These are phyloP conservation scores for Venturia aucupariae DNA, from an alignment of 2,329 filamentous ascomycete species.

Conservation along the genomic window DNA sequence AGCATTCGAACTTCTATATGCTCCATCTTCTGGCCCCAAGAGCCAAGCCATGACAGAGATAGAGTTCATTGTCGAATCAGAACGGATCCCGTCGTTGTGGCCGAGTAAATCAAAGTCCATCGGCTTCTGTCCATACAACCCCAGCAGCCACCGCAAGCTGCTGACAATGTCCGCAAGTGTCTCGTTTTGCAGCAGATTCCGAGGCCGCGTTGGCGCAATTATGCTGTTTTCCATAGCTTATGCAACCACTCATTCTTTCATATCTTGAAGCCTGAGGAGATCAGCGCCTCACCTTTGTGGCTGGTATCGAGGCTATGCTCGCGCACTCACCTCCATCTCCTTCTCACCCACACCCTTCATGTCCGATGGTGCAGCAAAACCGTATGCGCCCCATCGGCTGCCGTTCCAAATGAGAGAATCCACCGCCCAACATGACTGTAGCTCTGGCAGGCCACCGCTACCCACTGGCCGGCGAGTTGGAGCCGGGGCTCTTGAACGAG, in stretches of 20 bases:
- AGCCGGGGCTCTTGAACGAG: not conserved
- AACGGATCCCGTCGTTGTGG: not conserved
- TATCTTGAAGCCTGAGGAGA: not conserved
- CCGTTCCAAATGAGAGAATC: not conserved
- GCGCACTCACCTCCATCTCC: not conserved
- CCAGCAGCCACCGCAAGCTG: not conserved
- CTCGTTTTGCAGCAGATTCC: not conserved
- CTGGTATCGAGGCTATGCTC: constrained; percentile 5
- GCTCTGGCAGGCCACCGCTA: not conserved
- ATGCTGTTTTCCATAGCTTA: not conserved
- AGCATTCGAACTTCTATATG: not conserved
- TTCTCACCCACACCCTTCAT: not conserved
- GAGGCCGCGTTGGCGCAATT: not conserved
- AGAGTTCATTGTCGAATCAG: not conserved
- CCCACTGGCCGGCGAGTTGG: not conserved
- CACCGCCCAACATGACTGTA: constrained; percentile 3
- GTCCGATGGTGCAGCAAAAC: not conserved
- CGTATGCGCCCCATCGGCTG: not conserved
- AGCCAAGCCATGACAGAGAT: constrained; percentile 3
- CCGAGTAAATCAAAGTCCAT: not conserved
- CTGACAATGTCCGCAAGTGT: not conserved
- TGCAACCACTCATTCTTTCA: not conserved
- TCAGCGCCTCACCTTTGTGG: constrained; percentile 1
- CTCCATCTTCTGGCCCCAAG: not conserved
- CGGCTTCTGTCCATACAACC: constrained; percentile 1